phyloP scores from a whole-genome alignment of 108 stramenopile species.

The Epipyxis sp. region DNA sequence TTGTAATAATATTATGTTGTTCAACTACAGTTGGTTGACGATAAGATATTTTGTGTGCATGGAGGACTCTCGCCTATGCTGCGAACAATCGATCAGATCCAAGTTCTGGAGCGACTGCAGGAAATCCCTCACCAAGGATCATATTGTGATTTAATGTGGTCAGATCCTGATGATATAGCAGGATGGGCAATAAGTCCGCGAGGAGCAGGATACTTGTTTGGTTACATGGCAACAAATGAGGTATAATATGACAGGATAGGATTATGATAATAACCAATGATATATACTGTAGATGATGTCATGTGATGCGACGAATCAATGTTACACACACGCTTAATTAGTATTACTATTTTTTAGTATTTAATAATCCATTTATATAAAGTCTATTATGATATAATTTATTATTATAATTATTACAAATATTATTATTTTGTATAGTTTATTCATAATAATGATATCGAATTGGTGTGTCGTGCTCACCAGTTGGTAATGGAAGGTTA shows the following conservation, averaged over 20 bases:
- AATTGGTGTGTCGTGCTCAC: conserved; percentile 87
- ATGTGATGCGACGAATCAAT: too few relatives aligned
- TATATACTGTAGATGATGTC: too few relatives aligned
- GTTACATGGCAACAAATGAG: conserved; percentile 79
- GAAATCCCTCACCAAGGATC: conserved; percentile 94
- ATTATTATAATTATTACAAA: conserved; percentile 13
- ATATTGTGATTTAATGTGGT: conserved; percentile 97
- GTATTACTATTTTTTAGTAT: too few relatives aligned
- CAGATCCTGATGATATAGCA: conserved; percentile 89
- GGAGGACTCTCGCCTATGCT: conserved; percentile 90
- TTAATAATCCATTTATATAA: too few relatives aligned
- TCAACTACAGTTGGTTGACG: background rate
- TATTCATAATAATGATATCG: conserved; percentile 72
- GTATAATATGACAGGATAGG: conserved; percentile 79
- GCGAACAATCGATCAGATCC: conserved; percentile 91
- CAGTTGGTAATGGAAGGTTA: conserved; percentile 64
- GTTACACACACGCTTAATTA: too few relatives aligned
- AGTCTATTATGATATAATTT: too few relatives aligned
- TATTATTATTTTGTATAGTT: conserved; percentile 29
- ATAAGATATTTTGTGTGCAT: conserved; percentile 81
- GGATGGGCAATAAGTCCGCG: conserved; percentile 96
- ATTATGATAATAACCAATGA: conserved; percentile 68
- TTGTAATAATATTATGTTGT: background rate
- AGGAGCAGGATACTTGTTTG: conserved; percentile 95
- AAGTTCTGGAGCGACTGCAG: conserved; percentile 87